These are phyloP conservation scores for Tuber magnatum DNA, from an alignment of 495 filamentous ascomycete species.

Conservation along the genomic window DNA sequence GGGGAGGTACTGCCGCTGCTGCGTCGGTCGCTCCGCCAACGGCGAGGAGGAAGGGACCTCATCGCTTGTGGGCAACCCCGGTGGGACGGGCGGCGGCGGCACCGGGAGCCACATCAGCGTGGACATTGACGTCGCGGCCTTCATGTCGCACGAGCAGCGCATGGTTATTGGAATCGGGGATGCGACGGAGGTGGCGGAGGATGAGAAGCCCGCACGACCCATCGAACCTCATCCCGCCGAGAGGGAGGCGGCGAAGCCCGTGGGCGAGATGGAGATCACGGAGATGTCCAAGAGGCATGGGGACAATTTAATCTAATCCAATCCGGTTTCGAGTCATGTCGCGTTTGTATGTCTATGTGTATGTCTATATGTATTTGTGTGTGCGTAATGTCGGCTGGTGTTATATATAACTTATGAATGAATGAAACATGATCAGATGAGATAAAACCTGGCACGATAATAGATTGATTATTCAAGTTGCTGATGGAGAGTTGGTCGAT, in stretches of 20 bases:
- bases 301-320: not conserved
- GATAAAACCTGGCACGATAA: not conserved
- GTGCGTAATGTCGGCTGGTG: not conserved
- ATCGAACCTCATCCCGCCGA: not conserved
- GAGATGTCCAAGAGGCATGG: not conserved
- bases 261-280: not conserved
- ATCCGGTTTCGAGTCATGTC: not conserved
- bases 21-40: not conserved
- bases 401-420: not conserved
- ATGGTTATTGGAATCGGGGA: not conserved
- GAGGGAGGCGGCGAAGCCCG: not conserved
- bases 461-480: not conserved
- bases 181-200: constrained; percentile 2
- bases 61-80: not conserved
- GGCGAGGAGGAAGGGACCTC: not conserved
- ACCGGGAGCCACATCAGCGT: not conserved
- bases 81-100: not conserved
- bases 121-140: not conserved
- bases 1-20: not conserved
- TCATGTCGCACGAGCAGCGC: constrained; percentile 1
- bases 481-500: not conserved
- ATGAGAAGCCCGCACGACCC: not conserved
- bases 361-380: not conserved
- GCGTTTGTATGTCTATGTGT: not conserved
- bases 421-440: no score